Conservation (phyloP, 192 early-diverging fungal genomes). For the Spizellomyces punctatus region DNA sequence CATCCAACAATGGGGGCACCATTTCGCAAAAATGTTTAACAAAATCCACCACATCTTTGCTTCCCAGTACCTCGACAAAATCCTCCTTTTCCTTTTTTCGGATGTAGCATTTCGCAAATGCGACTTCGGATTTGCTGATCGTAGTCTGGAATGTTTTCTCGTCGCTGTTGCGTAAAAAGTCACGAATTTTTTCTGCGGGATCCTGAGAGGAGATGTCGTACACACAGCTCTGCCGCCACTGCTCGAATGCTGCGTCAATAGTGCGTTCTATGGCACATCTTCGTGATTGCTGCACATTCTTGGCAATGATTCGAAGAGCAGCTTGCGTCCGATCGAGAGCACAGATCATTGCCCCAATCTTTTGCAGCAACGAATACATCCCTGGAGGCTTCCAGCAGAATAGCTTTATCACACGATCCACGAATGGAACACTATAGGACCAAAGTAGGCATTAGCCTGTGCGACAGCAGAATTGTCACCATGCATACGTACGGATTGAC, state of each 20-base stretch:
- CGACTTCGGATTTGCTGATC: conserved; percentile 3
- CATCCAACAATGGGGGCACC: conserved; percentile 35
- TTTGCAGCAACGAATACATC: conserved; percentile 38
- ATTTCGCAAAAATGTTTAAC: conserved; percentile 28
- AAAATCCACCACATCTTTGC: conserved; percentile 30
- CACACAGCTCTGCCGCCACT: neutral
- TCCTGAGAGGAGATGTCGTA: conserved; percentile 16
- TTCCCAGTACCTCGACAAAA: conserved; percentile 38
- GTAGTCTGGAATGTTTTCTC: neutral
- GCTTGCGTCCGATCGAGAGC: conserved; percentile 21
- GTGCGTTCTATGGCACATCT: conserved; percentile 17
- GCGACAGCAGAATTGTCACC: no score
- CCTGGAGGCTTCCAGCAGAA: conserved; percentile 47
- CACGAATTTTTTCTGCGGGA: neutral
- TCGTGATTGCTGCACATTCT: neutral
- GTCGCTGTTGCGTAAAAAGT: neutral
- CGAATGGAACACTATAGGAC: conserved; percentile 32
- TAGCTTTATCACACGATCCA: conserved; percentile 39
- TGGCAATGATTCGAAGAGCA: neutral
- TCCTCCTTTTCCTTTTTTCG: conserved; percentile 38
- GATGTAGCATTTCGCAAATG: conserved; percentile 35
- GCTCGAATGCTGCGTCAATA: conserved; percentile 6
- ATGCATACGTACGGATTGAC: conserved; percentile 34
- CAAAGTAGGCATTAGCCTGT: no score
- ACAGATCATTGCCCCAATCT: conserved; percentile 34